Conservation (phyloP, 2,329 filamentous ascomycete genomes). For the Sarocladium brachiariae region DNA sequence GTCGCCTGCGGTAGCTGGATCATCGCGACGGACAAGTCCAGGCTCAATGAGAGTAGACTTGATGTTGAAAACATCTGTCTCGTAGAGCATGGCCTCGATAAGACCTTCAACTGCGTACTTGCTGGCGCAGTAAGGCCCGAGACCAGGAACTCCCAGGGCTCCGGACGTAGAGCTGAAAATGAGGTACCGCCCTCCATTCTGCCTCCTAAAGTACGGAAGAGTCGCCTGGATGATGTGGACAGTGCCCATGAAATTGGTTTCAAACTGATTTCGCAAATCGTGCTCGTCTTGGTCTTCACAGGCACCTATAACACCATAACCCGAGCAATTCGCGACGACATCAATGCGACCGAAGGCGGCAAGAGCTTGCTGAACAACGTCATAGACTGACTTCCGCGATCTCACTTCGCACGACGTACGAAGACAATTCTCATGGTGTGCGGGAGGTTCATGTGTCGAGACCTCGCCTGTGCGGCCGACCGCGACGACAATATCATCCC, state of each 20-base stretch:
- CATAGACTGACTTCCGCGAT: conserved; percentile 67
- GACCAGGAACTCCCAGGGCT: conserved; percentile 83
- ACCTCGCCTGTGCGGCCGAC: conserved; percentile 81
- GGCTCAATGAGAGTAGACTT: conserved; percentile 92
- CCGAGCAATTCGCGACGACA: conserved; percentile 87
- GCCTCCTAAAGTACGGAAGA: conserved; percentile 77
- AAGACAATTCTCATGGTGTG: conserved; percentile 65
- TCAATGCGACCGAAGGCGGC: conserved; percentile 75
- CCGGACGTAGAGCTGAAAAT: conserved; percentile 93
- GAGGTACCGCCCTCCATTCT: conserved; percentile 72
- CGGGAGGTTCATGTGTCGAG: conserved; percentile 62
- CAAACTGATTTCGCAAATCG: conserved; percentile 91
- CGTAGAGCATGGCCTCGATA: conserved; percentile 94
- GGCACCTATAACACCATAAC: conserved; percentile 89
- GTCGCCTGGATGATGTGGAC: conserved; percentile 87
- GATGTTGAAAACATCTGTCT: conserved; percentile 84
- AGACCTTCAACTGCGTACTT: conserved; percentile 96
- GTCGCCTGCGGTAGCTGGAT: conserved; percentile 50
- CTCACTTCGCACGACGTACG: conserved; percentile 87
- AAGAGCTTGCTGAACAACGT: conserved; percentile 64
- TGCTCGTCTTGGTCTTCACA: conserved; percentile 97
- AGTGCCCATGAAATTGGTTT: conserved; percentile 95
- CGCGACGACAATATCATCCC: conserved; percentile 77
- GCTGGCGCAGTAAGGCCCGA: conserved; percentile 92
- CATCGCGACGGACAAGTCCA: conserved; percentile 79